These are phyloP conservation scores for Cyclocybe aegerita DNA, from an alignment of 768 basidiomycete species.

Conservation along the genomic window DNA sequence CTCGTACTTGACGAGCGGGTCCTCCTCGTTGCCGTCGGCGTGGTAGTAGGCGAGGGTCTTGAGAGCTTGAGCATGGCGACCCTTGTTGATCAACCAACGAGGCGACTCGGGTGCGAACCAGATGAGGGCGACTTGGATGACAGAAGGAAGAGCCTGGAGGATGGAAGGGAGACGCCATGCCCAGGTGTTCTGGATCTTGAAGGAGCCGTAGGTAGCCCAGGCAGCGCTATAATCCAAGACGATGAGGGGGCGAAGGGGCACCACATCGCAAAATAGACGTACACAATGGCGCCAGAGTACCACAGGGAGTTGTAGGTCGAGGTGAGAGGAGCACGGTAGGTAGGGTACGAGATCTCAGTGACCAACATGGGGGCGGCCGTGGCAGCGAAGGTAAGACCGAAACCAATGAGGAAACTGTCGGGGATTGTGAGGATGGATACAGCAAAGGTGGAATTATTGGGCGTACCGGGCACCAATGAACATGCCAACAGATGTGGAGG, in stretches of 20 bases:
- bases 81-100: conserved; percentile 78
- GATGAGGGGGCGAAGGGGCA: neutral
- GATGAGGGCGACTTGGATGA: conserved; percentile 64
- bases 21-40: conserved; percentile 66
- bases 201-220: conserved; percentile 85
- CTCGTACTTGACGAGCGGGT: conserved; percentile 71
- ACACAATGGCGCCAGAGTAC: conserved; percentile 83
- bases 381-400: conserved; percentile 73
- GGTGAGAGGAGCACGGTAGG: conserved; percentile 77
- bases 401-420: conserved; percentile 66
- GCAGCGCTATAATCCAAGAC: conserved; percentile 47
- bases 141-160: conserved; percentile 68
- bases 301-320: conserved; percentile 83
- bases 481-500: conserved; percentile 71
- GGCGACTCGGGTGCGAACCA: conserved; percentile 82
- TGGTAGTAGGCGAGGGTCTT: conserved; percentile 80
- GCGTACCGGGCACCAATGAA: conserved; percentile 76
- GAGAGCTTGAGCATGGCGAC: conserved; percentile 67
- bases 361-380: conserved; percentile 83
- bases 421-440: neutral
- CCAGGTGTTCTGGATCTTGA: conserved; percentile 67
- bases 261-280: conserved; percentile 22
- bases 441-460: neutral
- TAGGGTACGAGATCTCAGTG: conserved; percentile 83
- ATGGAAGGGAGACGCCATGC: conserved; percentile 82